phyloP scores from a whole-genome alignment of 805 yeast species.

The Candida suzukii region DNA sequence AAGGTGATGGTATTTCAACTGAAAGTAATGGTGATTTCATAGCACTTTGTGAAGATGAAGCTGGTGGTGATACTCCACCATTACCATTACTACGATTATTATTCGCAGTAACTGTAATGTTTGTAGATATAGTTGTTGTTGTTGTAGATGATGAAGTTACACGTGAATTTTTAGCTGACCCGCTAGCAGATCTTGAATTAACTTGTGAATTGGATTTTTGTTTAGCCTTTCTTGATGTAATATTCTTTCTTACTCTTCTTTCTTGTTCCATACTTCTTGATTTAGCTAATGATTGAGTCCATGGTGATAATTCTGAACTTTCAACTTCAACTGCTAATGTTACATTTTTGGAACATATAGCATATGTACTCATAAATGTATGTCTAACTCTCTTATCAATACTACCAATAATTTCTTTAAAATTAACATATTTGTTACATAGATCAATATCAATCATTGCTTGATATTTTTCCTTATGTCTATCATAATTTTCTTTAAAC shows the following conservation, averaged over 20 bases:
- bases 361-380: constrained; percentile 42
- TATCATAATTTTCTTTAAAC: constrained; percentile 33
- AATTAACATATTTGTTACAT: constrained; percentile 41
- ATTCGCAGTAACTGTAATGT: background rate
- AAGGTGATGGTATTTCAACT: constrained; percentile 10
- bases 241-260: constrained; percentile 21
- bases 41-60: no score
- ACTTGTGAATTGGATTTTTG: no score
- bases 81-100: background rate
- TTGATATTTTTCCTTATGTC: constrained; percentile 34
- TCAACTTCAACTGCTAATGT: constrained; percentile 54
- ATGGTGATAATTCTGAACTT: constrained; percentile 39
- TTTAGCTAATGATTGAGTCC: constrained; percentile 51
- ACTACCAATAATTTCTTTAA: constrained; percentile 49
- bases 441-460: constrained; percentile 49
- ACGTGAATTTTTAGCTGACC: no score
- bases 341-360: constrained; percentile 45
- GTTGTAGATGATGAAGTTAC: no score
- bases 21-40: constrained; percentile 7
- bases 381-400: constrained; percentile 23
- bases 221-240: constrained; percentile 6
- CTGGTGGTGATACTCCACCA: background rate
- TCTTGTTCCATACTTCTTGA: constrained; percentile 44
- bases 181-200: no score
- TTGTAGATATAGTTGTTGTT: background rate